Evolutionary conservation across 768 basidiomycete genomes (phyloP).

Genomic region (Mycena capillaripes): DNA sequence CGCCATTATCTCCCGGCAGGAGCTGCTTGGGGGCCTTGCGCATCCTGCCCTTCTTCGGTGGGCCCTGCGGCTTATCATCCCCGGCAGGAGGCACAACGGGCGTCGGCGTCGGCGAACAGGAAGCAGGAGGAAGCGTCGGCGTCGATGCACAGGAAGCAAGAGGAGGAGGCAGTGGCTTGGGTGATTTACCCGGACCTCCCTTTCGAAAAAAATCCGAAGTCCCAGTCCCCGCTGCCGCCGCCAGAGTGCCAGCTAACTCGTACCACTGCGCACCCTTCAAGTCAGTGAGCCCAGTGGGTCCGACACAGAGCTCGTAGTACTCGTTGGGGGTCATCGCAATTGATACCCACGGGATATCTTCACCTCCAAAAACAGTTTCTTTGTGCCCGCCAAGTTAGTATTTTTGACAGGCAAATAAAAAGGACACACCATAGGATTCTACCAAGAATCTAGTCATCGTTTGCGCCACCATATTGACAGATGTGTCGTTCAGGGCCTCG

Average conservation of each 20-base stretch:
- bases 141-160: no score
- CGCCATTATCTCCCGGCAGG: no score
- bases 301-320: conserved; percentile 13
- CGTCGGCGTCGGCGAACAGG: no score
- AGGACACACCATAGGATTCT: conserved; percentile 1
- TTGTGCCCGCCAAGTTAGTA: neutral
- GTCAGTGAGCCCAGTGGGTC: neutral
- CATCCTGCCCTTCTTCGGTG: no score
- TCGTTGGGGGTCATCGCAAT: neutral
- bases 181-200: no score
- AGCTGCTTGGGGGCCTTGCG: no score
- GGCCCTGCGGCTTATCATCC: no score
- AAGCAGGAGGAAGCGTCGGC: no score
- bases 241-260: neutral
- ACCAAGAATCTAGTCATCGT: neutral
- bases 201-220: neutral
- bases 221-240: neutral
- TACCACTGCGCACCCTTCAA: neutral
- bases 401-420: neutral
- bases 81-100: no score
- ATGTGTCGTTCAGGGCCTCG: conserved; percentile 6
- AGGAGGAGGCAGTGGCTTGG: no score
- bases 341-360: conserved; percentile 9
- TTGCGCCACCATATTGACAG: neutral
- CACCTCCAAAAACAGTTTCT: conserved; percentile 14